A percentile compares a stretch with the other conserved stretches of the same genome.
These are phyloP conservation scores for Kondoa subrosea DNA, from an alignment of 768 basidiomycete species.

Conservation along the genomic window DNA sequence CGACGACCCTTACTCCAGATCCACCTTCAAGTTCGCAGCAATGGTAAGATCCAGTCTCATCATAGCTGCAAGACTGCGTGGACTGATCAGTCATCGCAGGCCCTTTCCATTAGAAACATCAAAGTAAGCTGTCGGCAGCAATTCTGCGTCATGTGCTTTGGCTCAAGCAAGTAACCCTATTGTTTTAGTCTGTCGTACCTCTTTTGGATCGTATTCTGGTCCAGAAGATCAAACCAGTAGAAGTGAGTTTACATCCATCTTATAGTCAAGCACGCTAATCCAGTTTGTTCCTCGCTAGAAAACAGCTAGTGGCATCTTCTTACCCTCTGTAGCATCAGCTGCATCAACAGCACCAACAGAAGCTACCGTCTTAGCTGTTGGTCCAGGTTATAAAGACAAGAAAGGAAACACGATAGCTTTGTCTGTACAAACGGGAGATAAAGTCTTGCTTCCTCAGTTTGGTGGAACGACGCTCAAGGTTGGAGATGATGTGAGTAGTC, in stretches of 20 bases:
- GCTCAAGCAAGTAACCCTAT: no score
- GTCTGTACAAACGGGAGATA: conserved; percentile 69
- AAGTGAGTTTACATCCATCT: conserved; percentile 41
- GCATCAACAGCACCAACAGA: conserved; percentile 62
- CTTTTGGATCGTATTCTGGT: conserved; percentile 92
- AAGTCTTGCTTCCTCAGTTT: conserved; percentile 87
- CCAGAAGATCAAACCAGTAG: conserved; percentile 90
- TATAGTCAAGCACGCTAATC: not conserved
- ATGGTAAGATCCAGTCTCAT: no score
- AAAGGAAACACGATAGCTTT: conserved; percentile 59
- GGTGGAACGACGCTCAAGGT: conserved; percentile 92
- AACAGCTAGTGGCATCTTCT: conserved; percentile 91
- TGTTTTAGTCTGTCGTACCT: conserved; percentile 56
- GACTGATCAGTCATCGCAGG: conserved; percentile 12
- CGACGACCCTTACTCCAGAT: no score
- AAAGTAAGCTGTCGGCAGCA: conserved; percentile 32
- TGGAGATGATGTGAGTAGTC: conserved; percentile 80
- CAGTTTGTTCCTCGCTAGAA: conserved; percentile 42
- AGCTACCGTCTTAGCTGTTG: conserved; percentile 87
- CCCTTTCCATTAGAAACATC: conserved; percentile 58
- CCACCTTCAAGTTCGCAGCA: no score
- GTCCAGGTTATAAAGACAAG: conserved; percentile 84
- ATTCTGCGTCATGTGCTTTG: not conserved
- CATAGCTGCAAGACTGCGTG: no score
- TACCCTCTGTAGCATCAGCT: conserved; percentile 72